These are phyloP conservation scores for Solanum paucissectum DNA, from an alignment of 257 asterid species.

Conservation along the genomic window DNA sequence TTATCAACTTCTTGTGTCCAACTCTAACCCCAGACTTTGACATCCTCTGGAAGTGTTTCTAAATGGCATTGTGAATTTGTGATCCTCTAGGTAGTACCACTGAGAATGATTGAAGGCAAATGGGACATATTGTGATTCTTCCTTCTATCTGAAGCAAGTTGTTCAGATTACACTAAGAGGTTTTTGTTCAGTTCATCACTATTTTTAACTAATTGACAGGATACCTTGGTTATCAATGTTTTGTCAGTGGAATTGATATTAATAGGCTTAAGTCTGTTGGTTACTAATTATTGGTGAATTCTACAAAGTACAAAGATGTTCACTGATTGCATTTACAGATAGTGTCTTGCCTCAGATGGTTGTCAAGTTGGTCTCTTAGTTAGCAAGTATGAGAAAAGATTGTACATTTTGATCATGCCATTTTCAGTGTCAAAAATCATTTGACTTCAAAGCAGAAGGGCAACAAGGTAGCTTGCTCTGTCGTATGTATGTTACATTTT, in stretches of 20 bases:
- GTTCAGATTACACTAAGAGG: background rate
- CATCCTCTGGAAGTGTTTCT: background rate
- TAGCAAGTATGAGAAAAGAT: background rate
- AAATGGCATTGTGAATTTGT: background rate
- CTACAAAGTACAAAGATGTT: background rate
- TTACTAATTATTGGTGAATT: background rate
- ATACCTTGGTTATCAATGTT: background rate
- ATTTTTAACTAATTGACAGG: background rate
- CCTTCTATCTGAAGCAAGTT: background rate
- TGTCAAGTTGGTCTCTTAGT: background rate
- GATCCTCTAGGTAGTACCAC: background rate
- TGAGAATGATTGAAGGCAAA: background rate
- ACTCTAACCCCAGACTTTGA: background rate
- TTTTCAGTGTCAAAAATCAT: background rate
- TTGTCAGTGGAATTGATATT: background rate
- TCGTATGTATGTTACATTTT: background rate
- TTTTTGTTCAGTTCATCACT: background rate
- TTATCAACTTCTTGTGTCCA: background rate
- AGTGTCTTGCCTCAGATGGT: background rate
- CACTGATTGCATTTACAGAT: background rate
- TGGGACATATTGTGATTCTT: background rate
- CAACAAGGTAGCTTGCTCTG: background rate
- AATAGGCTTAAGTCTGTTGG: background rate
- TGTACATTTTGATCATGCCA: background rate
- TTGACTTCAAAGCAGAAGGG: background rate